Base-by-base conservation (phyloP, 1,139 yeast species). In the Zhuliangozyma parablackwelliae region DNA sequence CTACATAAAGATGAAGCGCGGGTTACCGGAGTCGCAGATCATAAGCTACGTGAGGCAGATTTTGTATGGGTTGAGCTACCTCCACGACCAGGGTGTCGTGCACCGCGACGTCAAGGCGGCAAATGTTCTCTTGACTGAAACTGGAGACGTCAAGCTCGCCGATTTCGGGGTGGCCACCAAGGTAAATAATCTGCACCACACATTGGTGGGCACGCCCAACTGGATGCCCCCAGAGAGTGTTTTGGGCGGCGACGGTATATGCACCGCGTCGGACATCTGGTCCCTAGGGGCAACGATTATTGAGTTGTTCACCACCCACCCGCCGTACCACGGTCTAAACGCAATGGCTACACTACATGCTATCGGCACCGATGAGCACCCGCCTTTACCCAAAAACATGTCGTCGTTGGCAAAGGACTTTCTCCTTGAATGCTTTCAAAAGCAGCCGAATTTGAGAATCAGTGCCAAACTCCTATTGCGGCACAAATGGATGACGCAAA, bases 261-360 rank as follows among this genome's bases (percentile, higher is more conserved):
- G 95, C 29, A 80, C 95, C 0, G 86, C 95, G 1, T 86, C 96
- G 5, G 95, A 85, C 57, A 76, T 84, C 21, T 85, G 95, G 97
- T 86, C 96, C n/a, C 62, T 92, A 28, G 99, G 97, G 2, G 95
- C 97, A 12, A 92, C 97, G 0, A 77, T 90, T 5, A 79, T 90
- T 8, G 99, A 92, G 56, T 64, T 92, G 34, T 66, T 88, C 38
- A 84, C 96, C 0, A 95, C 88, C 0, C 72, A 80, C 37, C 97
- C 98, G 0, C 97, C 97, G 0, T 88, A 87, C 50, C 83, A 84
- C 45, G 82, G 87, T 35, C 63, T 84, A 39, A 81, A 82, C 41
- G 87, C 89, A 21, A 84, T 89, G 80, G 87, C 95, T 1, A 90
- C 96, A 0, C 70, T 92, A 46, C 96, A 87, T 63, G 96, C 97